Evolutionary conservation across 2,329 filamentous ascomycete genomes (phyloP).

Genomic region (Hypoxylon sp.): DNA sequence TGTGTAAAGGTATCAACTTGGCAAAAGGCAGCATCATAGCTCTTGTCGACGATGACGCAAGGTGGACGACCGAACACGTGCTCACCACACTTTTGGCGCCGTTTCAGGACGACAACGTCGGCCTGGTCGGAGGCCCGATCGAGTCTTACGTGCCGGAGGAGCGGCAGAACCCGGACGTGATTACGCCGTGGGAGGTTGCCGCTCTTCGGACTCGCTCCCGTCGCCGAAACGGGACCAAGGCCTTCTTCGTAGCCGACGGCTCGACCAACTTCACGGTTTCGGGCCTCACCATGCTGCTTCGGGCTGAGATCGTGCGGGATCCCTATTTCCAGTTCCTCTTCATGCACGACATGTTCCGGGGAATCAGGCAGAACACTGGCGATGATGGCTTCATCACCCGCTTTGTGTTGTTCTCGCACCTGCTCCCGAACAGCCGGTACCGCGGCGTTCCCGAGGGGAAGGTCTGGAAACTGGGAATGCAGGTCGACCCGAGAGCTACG

Average conservation of each 20-base stretch:
- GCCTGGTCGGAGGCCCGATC: slow-evolving; percentile 38
- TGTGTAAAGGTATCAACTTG: slow-evolving; percentile 35
- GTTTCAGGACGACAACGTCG: slow-evolving; percentile 39
- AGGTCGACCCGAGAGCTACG: slow-evolving; percentile 36
- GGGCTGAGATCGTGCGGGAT: slow-evolving; percentile 36
- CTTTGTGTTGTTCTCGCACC: slow-evolving; percentile 39
- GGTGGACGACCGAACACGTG: slow-evolving; percentile 25
- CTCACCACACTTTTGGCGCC: slow-evolving; percentile 39
- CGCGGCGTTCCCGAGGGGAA: background rate
- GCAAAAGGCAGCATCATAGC: slow-evolving; percentile 37
- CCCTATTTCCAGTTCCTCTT: slow-evolving; percentile 37
- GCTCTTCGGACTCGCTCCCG: slow-evolving; percentile 38
- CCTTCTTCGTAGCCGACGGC: slow-evolving; percentile 36
- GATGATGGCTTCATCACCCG: slow-evolving; percentile 44
- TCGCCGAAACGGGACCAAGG: slow-evolving; percentile 28
- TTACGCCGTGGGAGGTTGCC: slow-evolving; percentile 43
- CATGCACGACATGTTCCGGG: slow-evolving; percentile 35
- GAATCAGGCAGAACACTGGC: slow-evolving; percentile 36
- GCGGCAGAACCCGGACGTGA: slow-evolving; percentile 29
- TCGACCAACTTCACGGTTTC: slow-evolving; percentile 41
- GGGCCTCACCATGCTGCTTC: slow-evolving; percentile 42
- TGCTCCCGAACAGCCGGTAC: background rate
- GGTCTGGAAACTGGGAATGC: slow-evolving; percentile 39
- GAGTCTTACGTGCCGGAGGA: slow-evolving; percentile 34
- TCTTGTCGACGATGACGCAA: slow-evolving; percentile 44